Base-by-base conservation (phyloP, 306 rosid species). In the Corylus heterophylla region DNA sequence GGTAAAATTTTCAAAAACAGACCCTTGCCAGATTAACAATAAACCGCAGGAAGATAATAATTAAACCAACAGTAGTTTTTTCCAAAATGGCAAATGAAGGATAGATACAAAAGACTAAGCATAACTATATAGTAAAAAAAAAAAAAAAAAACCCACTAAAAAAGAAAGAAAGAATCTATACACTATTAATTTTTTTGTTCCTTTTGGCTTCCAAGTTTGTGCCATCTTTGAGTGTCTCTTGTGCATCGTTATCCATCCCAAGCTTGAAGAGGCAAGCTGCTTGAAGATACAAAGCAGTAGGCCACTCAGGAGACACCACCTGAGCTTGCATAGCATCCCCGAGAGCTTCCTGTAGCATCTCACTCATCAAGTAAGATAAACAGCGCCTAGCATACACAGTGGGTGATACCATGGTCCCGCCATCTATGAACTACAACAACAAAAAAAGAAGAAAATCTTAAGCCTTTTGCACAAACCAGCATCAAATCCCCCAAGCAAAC, bases 301-400 rank as follows among this genome's bases (percentile, higher is more conserved):
- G 90, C 99, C 99, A 95, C 69, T 90, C 98, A 0, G 99, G 99
- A 74, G 94, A 92, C 74, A 93, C 86, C 79, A 82, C 94, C 74
- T 91, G 99, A 22, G 99, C 98, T 77, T 95, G 99, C 98, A 95
- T 92, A 0, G 99, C 98, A 87, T 95, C 99, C 76, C 92, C 97
- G 0, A 95, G 85, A 66, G 88, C 99, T 81, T 91, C 98, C 68
- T 91, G 88, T 59, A 85, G 74, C 98, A 82, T 86, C 9, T 85
- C 94, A 71, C 81, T 91, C 98, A 95, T 95, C 88, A 95, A 80
- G 76, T 86, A 93, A 0, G 97, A 93, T 17, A 95, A 87, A 83
- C 99, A 95, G 0, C 99, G 87, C 84, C 98, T 88, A 10, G 93
- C 93, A 74, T 89, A 90, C 87, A 93, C 99, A 0, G 99, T 92